Evolutionary conservation across 75 land plant genomes (phyloP), one percentile per base, ranked within the genome.

Genomic region (Pinus albicaulis): DNA sequence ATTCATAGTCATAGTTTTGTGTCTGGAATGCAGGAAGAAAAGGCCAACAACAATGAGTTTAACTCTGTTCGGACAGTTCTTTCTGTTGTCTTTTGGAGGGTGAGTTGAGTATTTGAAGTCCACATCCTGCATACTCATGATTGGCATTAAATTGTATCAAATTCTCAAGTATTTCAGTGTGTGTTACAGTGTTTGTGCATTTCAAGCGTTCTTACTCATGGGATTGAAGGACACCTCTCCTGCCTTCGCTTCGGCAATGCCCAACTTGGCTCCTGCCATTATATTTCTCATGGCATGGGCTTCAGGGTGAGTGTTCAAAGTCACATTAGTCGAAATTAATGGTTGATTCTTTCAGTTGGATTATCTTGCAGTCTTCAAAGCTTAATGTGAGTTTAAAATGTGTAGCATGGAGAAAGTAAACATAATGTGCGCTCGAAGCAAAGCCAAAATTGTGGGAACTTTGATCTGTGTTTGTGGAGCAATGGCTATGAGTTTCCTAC

Each of bases 221-320:
- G 92, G 92, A 11, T 78, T 90, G 22, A 69, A 76, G 60, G 75
- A 76, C n/a, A 87, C 92, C 8, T 87, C 92, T 25, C 89, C 92
- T 28, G 81, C 89, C 64, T 82, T 90, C 38, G 85, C 92, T 56
- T 83, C 92, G 38, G 89, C 89, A 31, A 90, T 90, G 92, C 89
- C 92, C 4, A 90, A 90, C 78, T 82, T 90, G 72, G 87, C 85
- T 41, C 92, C 92, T 38, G 92, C 83, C 22, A 71, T 90, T 52
- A 90, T 90, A 66, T 90, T 90, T 76, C 8, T 85, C 59, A 82
- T 90, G 65, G 89, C 92, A 34, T 80, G 89, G 73, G 57, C 56
- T 82, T 75, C 80, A 31, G 77, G 92, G 92, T 90, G 52, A 68
- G 71, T 68, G 3, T 34, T 41, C 52, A 48, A 48, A 48, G 2